Evolutionary conservation across 345 rosid species (phyloP), one percentile per base, ranked within the genome.

Genomic region (Dipteronia sinensis): DNA sequence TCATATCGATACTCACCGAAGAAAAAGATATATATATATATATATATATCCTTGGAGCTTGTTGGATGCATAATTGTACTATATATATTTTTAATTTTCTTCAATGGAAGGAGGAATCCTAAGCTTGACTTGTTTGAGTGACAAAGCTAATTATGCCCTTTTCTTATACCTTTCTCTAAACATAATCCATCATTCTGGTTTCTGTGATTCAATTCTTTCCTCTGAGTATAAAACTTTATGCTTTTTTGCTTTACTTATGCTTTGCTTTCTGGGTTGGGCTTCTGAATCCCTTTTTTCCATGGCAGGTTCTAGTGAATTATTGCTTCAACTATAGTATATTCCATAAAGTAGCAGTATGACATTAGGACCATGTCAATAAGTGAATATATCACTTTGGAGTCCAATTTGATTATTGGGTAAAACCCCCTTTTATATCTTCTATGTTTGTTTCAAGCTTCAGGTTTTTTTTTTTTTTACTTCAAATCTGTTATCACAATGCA

Each of bases 151-250:
- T 63, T 38, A 20, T 65, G 20, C 17, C 66, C 61, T 79, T 69
- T 65, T 27, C 62, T 59, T 56, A 83, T 80, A 44, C 88, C 88
- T 87, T 83, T 83, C 88, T 78, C 82, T 76, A 23, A 44, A 1
- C 73, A 63, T 61, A 80, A 83, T 83, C 86, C 75, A 83, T 58
- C 70, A 51, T 67, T 10, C n/a, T 34, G 38, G 38, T 34, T 34
- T 34, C 38, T 29, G 47, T 31, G 77, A 65, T 49, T 40, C 63
- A 64, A 47, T 75, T 65, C 44, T 65, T 10, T 74, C 74, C 29
- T 67, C 71, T 15, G 40, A 55, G 23, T 38, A 70, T 47, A 56
- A 27, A 25, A 49, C 77, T 80, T 73, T 76, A 22, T 67, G 59
- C 44, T 11, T n/a, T 56, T 42, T 59, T 40, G 20, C 75, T 73